Conservation (phyloP, 148 eudicot genomes). For the Camellia sinensis region DNA sequence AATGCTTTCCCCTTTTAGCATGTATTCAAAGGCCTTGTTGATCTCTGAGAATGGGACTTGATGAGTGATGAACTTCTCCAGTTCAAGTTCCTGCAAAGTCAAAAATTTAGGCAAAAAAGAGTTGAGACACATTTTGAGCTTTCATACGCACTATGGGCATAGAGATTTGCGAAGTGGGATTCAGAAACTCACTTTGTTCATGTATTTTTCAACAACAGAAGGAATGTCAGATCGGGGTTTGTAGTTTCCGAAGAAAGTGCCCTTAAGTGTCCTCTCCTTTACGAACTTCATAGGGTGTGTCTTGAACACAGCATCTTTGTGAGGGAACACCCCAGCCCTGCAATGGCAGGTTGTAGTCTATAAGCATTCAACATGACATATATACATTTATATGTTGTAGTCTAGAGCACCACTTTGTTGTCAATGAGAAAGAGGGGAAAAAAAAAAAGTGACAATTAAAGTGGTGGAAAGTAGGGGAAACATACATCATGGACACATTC, state of each 20-base stretch:
- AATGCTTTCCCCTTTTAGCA: conserved; percentile 40
- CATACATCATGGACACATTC: conserved; percentile 89
- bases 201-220: conserved; percentile 61
- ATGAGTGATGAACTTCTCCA: conserved; percentile 64
- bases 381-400: no score
- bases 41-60: conserved; percentile 47
- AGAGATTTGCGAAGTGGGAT: no score
- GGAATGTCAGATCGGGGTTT: conserved; percentile 75
- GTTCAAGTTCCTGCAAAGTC: conserved; percentile 38
- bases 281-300: conserved; percentile 70
- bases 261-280: conserved; percentile 79
- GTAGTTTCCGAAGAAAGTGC: conserved; percentile 84
- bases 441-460: neutral
- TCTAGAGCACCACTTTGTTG: no score
- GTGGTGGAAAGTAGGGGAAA: neutral
- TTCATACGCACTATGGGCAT: no score
- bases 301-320: conserved; percentile 71
- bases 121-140: neutral
- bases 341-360: neutral
- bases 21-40: conserved; percentile 59
- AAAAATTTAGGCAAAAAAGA: neutral
- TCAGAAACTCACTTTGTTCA: conserved; percentile 48
- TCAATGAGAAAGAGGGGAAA: no score
- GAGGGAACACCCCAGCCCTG: conserved; percentile 95
- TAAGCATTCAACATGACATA: neutral